These are phyloP conservation scores for Pinus albicaulis DNA, from an alignment of 75 land plant species.

Conservation along the genomic window DNA sequence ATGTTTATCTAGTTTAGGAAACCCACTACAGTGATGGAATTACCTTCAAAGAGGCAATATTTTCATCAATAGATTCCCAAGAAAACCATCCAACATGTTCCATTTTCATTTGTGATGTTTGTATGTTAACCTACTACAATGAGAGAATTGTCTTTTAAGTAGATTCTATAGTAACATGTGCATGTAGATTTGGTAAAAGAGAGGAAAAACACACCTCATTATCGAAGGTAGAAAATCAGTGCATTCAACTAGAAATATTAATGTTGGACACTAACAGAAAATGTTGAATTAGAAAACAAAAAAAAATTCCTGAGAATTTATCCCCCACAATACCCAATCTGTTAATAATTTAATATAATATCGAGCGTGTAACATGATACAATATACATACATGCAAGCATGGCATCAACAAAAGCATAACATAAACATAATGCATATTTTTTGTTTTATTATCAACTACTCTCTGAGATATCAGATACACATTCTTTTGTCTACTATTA, in stretches of 20 bases:
- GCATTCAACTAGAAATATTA: neutral
- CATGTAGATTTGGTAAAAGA: too few species aligned
- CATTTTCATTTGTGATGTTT: conserved; percentile 61
- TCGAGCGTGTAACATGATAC: neutral
- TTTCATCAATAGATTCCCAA: conserved; percentile 69
- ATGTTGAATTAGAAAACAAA: neutral
- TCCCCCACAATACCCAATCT: neutral
- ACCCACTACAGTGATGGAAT: conserved; percentile 35
- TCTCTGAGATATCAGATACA: neutral
- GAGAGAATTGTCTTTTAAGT: neutral
- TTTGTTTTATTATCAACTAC: neutral
- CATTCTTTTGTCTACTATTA: neutral
- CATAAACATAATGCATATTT: neutral
- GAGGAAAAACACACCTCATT: neutral
- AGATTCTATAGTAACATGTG: neutral
- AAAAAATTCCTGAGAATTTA: neutral
- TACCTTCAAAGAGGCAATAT: conserved; percentile 35
- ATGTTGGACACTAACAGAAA: neutral
- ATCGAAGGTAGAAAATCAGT: neutral
- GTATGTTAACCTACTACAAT: conserved; percentile 45
- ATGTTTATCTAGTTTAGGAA: conserved; percentile 74
- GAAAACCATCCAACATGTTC: conserved; percentile 30
- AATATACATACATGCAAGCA: neutral
- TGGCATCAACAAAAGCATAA: neutral
- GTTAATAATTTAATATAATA: neutral